These are phyloP conservation scores for Penicillium sp. DNA, from an alignment of 2,329 filamentous ascomycete genomes.

Conservation along the genomic window DNA sequence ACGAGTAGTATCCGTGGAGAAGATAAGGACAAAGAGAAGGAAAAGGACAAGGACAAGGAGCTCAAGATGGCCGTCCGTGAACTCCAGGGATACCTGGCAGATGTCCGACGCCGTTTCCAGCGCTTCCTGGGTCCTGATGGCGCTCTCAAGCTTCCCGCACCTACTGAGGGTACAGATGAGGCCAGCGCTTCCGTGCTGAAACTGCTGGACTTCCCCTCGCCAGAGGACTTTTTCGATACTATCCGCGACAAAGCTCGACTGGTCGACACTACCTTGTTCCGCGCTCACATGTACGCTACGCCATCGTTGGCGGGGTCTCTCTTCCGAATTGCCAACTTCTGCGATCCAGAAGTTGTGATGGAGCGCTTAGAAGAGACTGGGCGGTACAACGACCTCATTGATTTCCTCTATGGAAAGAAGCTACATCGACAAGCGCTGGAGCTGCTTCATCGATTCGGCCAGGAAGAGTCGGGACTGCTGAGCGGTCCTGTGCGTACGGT, in stretches of 20 bases:
- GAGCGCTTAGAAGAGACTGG: conserved; percentile 87
- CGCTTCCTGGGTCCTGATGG: conserved; percentile 65
- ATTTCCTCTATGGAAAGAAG: conserved; percentile 95
- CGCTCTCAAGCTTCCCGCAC: conserved; percentile 43
- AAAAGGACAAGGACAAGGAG: conserved; percentile 54
- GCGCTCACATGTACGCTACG: conserved; percentile 90
- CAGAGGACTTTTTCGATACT: conserved; percentile 70
- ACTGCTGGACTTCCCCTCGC: conserved; percentile 52
- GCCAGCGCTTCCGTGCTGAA: conserved; percentile 51
- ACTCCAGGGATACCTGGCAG: conserved; percentile 84
- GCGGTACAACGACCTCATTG: conserved; percentile 91
- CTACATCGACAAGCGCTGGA: conserved; percentile 86
- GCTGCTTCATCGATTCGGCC: conserved; percentile 79
- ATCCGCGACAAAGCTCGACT: conserved; percentile 77
- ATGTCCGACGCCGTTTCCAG: conserved; percentile 71
- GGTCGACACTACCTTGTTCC: conserved; percentile 92
- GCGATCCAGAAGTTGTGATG: conserved; percentile 92
- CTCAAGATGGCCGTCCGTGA: conserved; percentile 80
- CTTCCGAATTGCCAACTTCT: conserved; percentile 96
- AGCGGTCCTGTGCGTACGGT: conserved; percentile 84
- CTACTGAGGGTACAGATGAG: conserved; percentile 42
- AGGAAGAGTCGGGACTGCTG: conserved; percentile 58
- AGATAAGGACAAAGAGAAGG: conserved; percentile 32
- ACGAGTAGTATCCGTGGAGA: conserved; percentile 42
- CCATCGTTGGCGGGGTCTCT: conserved; percentile 84